Evolutionary conservation across 1,139 yeast species (phyloP), one percentile per base, ranked within the genome.

Genomic region (Saccharomyces hybrid): DNA sequence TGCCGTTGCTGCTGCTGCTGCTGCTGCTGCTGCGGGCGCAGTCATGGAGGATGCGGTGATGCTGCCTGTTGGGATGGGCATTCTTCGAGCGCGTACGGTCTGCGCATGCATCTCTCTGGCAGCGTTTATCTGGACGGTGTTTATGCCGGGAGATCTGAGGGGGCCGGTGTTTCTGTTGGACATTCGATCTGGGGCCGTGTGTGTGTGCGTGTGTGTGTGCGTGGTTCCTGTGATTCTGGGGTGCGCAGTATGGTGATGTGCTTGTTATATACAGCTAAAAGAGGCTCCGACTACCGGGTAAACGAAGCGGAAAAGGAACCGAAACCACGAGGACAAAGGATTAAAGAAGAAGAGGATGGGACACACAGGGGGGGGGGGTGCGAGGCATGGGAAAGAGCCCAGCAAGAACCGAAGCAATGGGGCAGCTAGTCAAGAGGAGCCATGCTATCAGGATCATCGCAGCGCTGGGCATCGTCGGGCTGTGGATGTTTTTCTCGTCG

Each of bases 21-120:
- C n/a, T 6, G 50, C 19, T 2, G 78, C 71, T 58, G 75, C 78
- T 4, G 49, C 44, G 9, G 60, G 61, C 3, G 50, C 44, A 69
- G 26, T 32, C 19, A 29, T 38, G 19, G 31, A 31, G 12, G 48
- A 29, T 16, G 48, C 19, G 19, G 28, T 19, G 16, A 14, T 29
- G 27, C 26, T 31, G 47, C 42, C 44, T 8, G 48, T 9, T 29
- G 32, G 26, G 16, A n/a, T 64, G 68, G 16, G 44, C 44, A 38
- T 38, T 38, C 53, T 52, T 49, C 74, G 60, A 0, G 73, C 69
- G 14, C 66, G 54, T 64, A 68, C 63, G 52, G 74, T 71, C 26
- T 59, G 57, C 2, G 71, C 72, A 46, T 79, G 83, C 84, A 84
- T 78, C 63, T 83, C 83, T 55, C 89, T 73, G 1, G 91, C 91